Evolutionary conservation across 2,329 filamentous ascomycete species (phyloP), one percentile per base, ranked within the genome.

Genomic region (Sphaerulina musiva): DNA sequence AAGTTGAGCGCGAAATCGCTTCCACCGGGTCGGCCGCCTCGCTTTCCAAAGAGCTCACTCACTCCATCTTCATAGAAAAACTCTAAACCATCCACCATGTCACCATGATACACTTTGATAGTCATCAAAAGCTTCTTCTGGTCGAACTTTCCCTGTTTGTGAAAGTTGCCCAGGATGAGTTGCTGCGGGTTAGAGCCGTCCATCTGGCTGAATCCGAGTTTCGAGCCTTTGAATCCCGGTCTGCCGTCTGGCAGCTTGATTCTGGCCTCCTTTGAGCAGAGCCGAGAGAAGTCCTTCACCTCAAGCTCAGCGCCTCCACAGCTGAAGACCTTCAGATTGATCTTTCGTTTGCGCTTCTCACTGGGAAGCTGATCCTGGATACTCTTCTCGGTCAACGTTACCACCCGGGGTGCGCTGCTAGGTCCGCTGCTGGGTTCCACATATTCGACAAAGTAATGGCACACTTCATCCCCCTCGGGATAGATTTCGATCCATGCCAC

Each of bases 11-110:
- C 79, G 72, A 95, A 95, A 44, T 83, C 80, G 65, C 86, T 84
- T 1, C 85, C 85, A 2, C 82, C 83, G 23, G 79, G 73, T 59
- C 85, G 85, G 6, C 85, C 87, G 10, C 86, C 86, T 51, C 80
- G 78, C 66, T 89, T 91, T 40, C 93, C 93, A 74, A 98, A 95
- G 3, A 96, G 70, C 68, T 96, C 89, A 51, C 78, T 86, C 1
- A 87, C 86, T 12, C 81, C 80, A 69, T 97, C 90, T 65, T 97
- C 92, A 67, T 95, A 97, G 55, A 87, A 78, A 70, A 98, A 97
- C 69, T 97, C 92, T 17, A 98, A 71, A 0, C 93, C 93, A 68
- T 95, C 86, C 10, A 97, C 68, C 3, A 85, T 85, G 55, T 78
- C 75, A 1, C 87, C 89, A 63, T 89, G 85, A 66, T 90, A 95